phyloP scores from a whole-genome alignment of 495 filamentous ascomycete species.

The Elasticomyces elasticus region DNA sequence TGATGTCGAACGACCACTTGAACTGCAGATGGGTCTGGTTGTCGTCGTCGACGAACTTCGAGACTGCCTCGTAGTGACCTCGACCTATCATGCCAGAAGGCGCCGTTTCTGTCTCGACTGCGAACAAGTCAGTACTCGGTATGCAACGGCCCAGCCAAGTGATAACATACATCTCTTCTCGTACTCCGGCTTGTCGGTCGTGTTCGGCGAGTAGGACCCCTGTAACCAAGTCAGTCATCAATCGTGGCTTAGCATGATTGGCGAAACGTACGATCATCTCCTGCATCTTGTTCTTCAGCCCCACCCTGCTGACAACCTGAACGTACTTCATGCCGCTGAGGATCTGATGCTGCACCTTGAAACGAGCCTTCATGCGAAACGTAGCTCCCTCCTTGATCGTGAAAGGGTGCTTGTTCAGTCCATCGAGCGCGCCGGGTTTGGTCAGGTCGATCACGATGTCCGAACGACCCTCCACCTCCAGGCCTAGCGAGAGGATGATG shows the following conservation, averaged over 20 bases:
- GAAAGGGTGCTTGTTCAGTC: slow-evolving; percentile 80
- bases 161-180: slow-evolving; percentile 74
- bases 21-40: slow-evolving; percentile 75
- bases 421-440: slow-evolving; percentile 50
- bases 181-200: slow-evolving; percentile 68
- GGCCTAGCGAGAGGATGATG: slow-evolving; percentile 82
- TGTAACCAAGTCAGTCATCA: slow-evolving; percentile 22
- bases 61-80: slow-evolving; percentile 74
- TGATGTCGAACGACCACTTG: slow-evolving; percentile 88
- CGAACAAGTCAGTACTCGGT: neutral
- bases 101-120: slow-evolving; percentile 82
- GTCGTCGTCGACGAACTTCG: slow-evolving; percentile 89
- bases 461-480: slow-evolving; percentile 65
- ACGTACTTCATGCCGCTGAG: slow-evolving; percentile 90
- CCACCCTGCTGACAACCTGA: slow-evolving; percentile 81
- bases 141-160: too few relatives aligned
- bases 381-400: slow-evolving; percentile 89
- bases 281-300: slow-evolving; percentile 74
- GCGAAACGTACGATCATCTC: slow-evolving; percentile 79
- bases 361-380: slow-evolving; percentile 86
- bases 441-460: slow-evolving; percentile 80
- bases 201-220: slow-evolving; percentile 87
- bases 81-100: slow-evolving; percentile 80
- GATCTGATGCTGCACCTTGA: slow-evolving; percentile 93
- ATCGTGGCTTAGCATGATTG: neutral